phyloP scores from a whole-genome alignment of 225 moss, liverwort and hornwort genomes.

The Takakia lepidozioides region DNA sequence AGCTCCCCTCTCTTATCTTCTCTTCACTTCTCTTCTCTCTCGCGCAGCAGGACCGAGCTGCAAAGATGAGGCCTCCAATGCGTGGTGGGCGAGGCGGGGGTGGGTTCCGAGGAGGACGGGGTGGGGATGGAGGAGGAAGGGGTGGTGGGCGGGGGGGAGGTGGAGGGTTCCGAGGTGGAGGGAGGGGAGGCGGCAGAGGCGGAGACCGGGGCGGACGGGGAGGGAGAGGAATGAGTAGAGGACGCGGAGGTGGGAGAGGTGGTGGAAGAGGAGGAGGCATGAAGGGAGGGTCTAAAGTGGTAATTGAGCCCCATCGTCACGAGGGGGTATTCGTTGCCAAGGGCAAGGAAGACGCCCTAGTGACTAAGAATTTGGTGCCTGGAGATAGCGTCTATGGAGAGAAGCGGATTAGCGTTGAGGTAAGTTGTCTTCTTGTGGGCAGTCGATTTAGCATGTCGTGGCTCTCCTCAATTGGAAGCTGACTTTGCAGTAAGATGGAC shows the following conservation, averaged over 20 bases:
- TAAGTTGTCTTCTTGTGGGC: too few relatives aligned
- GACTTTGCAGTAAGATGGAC: too few relatives aligned
- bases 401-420: slow-evolving; percentile 80
- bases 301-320: slow-evolving; percentile 86
- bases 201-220: slow-evolving; percentile 33
- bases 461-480: too few relatives aligned
- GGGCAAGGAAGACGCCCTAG: slow-evolving; percentile 88
- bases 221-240: slow-evolving; percentile 40
- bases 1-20: too few relatives aligned
- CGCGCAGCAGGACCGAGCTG: too few relatives aligned
- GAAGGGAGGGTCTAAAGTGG: slow-evolving; percentile 88
- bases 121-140: slow-evolving; percentile 35
- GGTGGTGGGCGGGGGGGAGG: slow-evolving; percentile 41
- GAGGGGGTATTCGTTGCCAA: slow-evolving; percentile 92
- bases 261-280: slow-evolving; percentile 69
- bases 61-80: too few relatives aligned
- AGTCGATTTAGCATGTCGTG: too few relatives aligned
- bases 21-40: too few relatives aligned
- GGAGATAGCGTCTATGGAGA: slow-evolving; percentile 93
- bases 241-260: slow-evolving; percentile 45
- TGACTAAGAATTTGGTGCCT: slow-evolving; percentile 77
- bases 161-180: slow-evolving; percentile 23
- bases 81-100: too few relatives aligned
- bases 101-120: too few relatives aligned
- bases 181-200: slow-evolving; percentile 28